Conservation (phyloP, 371 early-diverging fungal species). For the Choanephora cucurbitarum region DNA sequence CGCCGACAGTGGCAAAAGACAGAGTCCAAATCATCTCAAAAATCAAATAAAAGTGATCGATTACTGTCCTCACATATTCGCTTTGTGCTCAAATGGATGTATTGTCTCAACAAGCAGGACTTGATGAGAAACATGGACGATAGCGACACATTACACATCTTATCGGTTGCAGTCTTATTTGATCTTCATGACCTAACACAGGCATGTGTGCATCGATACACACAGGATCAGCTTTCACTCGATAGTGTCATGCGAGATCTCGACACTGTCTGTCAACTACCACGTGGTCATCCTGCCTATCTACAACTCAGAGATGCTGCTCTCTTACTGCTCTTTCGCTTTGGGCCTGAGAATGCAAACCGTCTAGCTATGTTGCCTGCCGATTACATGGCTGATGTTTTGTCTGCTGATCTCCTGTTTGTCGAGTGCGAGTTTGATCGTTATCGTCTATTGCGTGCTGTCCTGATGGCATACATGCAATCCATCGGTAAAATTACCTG, state of each 20-base stretch:
- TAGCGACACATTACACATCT: constrained; percentile 37
- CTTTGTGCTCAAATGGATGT: constrained; percentile 48
- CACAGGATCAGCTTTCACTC: constrained; percentile 33
- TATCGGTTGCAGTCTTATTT: constrained; percentile 41
- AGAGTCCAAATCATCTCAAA: too few relatives aligned
- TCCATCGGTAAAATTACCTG: constrained; percentile 48
- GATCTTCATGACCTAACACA: constrained; percentile 41
- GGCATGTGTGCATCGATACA: constrained; percentile 39
- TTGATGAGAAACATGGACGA: constrained; percentile 27
- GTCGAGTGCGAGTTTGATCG: constrained; percentile 45
- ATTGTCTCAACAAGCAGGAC: constrained; percentile 23
- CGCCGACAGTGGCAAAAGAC: constrained; percentile 46
- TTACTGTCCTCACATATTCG: constrained; percentile 43
- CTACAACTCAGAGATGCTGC: constrained; percentile 46
- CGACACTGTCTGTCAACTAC: constrained; percentile 48
- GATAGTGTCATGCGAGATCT: constrained; percentile 44
- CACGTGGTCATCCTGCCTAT: constrained; percentile 38
- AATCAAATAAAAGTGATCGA: not conserved
- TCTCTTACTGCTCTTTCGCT: constrained; percentile 36
- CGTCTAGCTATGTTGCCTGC: constrained; percentile 38
- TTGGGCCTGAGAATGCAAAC: constrained; percentile 37
- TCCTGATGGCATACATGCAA: constrained; percentile 40
- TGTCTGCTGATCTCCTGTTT: constrained; percentile 46
- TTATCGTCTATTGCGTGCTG: constrained; percentile 38
- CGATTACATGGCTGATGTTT: constrained; percentile 51